Evolutionary conservation across 2,329 filamentous ascomycete species (phyloP).

Genomic region (Talaromyces albobiverticillius): DNA sequence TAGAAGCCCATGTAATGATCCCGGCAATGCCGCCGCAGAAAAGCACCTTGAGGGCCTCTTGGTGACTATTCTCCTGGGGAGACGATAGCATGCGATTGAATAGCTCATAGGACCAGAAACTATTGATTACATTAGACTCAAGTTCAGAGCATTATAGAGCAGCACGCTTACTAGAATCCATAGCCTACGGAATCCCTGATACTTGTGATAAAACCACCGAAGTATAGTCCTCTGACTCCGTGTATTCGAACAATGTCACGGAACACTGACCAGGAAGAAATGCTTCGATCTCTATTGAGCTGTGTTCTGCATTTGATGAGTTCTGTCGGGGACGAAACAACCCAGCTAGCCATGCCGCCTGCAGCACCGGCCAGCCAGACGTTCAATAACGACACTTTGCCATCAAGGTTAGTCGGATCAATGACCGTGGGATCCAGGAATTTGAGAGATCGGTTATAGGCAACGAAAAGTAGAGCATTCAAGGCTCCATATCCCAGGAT

Average conservation of each 20-base stretch:
- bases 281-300: slow-evolving; percentile 47
- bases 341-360: slow-evolving; percentile 80
- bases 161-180: slow-evolving; percentile 71
- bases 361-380: slow-evolving; percentile 77
- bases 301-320: slow-evolving; percentile 87
- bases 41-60: slow-evolving; percentile 62
- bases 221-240: slow-evolving; percentile 69
- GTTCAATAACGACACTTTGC: slow-evolving; percentile 55
- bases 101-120: slow-evolving; percentile 87
- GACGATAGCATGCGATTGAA: slow-evolving; percentile 59
- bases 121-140: slow-evolving; percentile 22
- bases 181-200: slow-evolving; percentile 87
- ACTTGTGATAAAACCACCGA: slow-evolving; percentile 77
- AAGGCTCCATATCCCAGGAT: slow-evolving; percentile 86
- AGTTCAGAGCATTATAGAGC: background rate
- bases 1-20: slow-evolving; percentile 80
- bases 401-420: slow-evolving; percentile 43
- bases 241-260: slow-evolving; percentile 59
- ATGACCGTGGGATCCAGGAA: slow-evolving; percentile 50
- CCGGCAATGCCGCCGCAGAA: slow-evolving; percentile 86
- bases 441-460: slow-evolving; percentile 80
- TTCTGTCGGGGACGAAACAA: slow-evolving; percentile 84
- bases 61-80: slow-evolving; percentile 45
- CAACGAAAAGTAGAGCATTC: slow-evolving; percentile 84
- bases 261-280: slow-evolving; percentile 63